Percentiles rank a stretch among this genome's conserved stretches.
Evolutionary conservation across 1,284 basidiomycete genomes (phyloP).

Genomic region (Malassezia dermatis): DNA sequence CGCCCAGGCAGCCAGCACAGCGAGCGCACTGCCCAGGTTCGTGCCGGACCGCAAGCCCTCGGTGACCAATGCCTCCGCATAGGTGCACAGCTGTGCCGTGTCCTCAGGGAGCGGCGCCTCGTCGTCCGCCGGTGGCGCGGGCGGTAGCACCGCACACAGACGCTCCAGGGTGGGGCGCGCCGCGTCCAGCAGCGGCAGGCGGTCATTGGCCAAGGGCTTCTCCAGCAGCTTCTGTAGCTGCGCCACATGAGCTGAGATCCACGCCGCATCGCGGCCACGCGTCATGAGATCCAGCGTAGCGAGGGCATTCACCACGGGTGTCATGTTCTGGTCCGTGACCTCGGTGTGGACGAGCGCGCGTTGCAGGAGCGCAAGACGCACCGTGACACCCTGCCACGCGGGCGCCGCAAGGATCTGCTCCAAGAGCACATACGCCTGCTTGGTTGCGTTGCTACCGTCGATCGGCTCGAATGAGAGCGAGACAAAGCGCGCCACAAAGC

Average conservation of each 20-base stretch:
- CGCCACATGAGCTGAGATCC: conserved; percentile 66
- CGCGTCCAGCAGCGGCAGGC: conserved; percentile 31
- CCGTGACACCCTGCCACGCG: conserved; percentile 85
- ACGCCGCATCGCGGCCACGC: conserved; percentile 69
- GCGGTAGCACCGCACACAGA: conserved; percentile 69
- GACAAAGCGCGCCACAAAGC: conserved; percentile 78
- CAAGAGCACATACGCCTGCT: conserved; percentile 69
- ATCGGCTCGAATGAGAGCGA: conserved; percentile 64
- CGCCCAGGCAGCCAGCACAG: conserved; percentile 82
- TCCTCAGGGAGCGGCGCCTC: conserved; percentile 46
- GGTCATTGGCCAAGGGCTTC: conserved; percentile 29
- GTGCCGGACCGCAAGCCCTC: conserved; percentile 69
- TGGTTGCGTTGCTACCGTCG: conserved; percentile 53
- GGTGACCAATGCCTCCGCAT: conserved; percentile 62
- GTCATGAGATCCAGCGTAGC: conserved; percentile 81
- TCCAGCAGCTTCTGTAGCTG: conserved; percentile 77
- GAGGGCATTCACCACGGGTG: conserved; percentile 68
- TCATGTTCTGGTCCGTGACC: conserved; percentile 57
- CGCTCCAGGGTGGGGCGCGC: conserved; percentile 61
- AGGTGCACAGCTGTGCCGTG: conserved; percentile 68
- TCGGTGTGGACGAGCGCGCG: conserved; percentile 55
- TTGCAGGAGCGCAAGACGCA: conserved; percentile 59
- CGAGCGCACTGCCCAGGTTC: conserved; percentile 67
- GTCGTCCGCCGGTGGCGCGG: conserved; percentile 24
- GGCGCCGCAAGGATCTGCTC: conserved; percentile 67